Evolutionary conservation across 139 green algal species (phyloP), one percentile per base, ranked within the genome.

Genomic region (Chlorella ohadii): DNA sequence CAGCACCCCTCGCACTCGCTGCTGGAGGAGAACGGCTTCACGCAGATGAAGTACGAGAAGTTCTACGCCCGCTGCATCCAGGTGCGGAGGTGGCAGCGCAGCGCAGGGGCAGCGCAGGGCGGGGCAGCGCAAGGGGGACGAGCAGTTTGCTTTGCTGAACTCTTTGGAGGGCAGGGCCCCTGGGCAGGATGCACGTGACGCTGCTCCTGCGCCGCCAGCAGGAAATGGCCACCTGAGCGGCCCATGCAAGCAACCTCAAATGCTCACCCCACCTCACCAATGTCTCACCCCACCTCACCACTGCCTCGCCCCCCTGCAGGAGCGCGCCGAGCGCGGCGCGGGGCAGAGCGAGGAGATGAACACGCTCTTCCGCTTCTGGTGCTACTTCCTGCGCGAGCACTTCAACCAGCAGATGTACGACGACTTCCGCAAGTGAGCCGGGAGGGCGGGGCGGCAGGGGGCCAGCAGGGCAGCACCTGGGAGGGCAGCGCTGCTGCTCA

Each of bases 281-380:
- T n/a, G n/a, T 27, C 70, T 22, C 39, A 57, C 68, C 68, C 36
- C 23, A 0, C 28, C 65, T 23, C 28, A n/a, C 65, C 67, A 20
- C 19, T 47, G 34, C 68, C 68, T 9, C 22, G 16, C 36, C 0
- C 22, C 22, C 13, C 15, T 73, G 39, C 90, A 94, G 72, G 97
- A 99, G 87, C 93, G 97, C 28, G 83, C 88, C 23, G 85, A 86
- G 51, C 89, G 91, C 79, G 94, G 93, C 91, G 85, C 78, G 82
- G 83, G 56, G 6, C 73, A 87, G 64, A 90, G 86, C 59, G 96
- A 99, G 85, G 95, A 99, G 90, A 99, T 99, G 96, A 99, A 99
- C 93, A 98, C 94, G 47, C 89, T 99, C 66, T 99, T 98, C 92
- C 91, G 96, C 59, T 99, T 99, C 88, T 99, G 97, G 97, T 96